Base-by-base conservation (phyloP, 2,329 filamentous ascomycete genomes). In the Emericellopsis atlantica region DNA sequence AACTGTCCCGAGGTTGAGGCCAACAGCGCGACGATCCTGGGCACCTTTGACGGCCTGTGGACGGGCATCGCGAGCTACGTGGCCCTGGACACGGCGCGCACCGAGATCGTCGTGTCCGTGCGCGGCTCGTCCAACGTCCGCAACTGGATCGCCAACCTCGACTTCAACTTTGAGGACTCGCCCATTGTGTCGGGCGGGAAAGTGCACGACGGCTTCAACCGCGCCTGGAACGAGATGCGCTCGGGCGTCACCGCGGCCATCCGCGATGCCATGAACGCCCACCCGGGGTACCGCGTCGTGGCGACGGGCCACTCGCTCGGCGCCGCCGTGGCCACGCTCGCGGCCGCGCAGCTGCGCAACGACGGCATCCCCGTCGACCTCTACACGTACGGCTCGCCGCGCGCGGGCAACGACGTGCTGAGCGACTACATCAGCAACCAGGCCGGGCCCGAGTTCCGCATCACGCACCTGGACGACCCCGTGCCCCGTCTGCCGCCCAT, bases 261-360 rank as follows among this genome's bases (percentile, higher is more conserved):
- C 18, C 46, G 56, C 16, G 44, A 54, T 2, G 73, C 74, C 4
- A 54, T 53, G 33, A 50, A 53, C 1, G 54, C 62, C 23, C 58
- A 76, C 58, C 74, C 77, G 1, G 46, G 44, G 37, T 81, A 70
- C 61, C 55, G 55, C 36, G 52, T 83, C 52, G 54, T 80, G 15
- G 56, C 70, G n/a, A 77, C 78, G 0, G 82, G 81, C 31, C 81
- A 85, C 62, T 81, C 76, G 9, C 72, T 86, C 4, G 81, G 81
- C 37, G 81, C 66, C 22, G 79, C 79, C 6, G 62, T 85, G 2
- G 76, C 72, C 32, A 75, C 71, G 6, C 54, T 86, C 5, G 79
- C 67, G 0, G 74, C 68, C 0, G 74, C 69, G 1, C 66, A 74
- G 48, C 59, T 83, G 16, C 70, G 78, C 37, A 54, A 55, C 6